Percentiles rank a stretch among this genome's conserved stretches.
Evolutionary conservation across 352 stramenopile genomes (phyloP).

Genomic region (Pythium dissotocum): DNA sequence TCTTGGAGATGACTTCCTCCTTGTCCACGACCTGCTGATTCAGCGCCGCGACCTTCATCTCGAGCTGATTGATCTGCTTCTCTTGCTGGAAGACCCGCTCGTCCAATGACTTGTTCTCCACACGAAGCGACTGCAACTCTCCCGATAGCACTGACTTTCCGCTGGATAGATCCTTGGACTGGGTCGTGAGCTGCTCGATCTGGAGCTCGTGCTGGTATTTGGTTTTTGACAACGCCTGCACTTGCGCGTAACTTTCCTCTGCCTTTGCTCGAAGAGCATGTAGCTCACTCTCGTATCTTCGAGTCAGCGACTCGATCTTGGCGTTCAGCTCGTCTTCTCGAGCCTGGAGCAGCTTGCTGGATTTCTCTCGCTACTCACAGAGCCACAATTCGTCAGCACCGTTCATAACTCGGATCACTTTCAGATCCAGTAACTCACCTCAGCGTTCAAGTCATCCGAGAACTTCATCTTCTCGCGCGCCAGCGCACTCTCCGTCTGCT

Average conservation of each 20-base stretch:
- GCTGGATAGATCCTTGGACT: constrained; percentile 59
- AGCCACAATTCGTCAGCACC: neutral
- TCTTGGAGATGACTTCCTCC: constrained; percentile 74
- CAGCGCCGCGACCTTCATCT: constrained; percentile 66
- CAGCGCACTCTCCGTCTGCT: constrained; percentile 60
- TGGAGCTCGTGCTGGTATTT: constrained; percentile 83
- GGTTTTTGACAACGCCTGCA: constrained; percentile 62
- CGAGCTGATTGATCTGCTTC: constrained; percentile 78
- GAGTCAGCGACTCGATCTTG: constrained; percentile 64
- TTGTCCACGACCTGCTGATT: constrained; percentile 82
- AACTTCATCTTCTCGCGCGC: constrained; percentile 69
- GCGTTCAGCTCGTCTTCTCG: constrained; percentile 62
- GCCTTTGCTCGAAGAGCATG: constrained; percentile 42
- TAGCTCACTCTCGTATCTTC: constrained; percentile 68
- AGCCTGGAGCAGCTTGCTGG: constrained; percentile 47
- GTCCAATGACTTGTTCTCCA: constrained; percentile 82
- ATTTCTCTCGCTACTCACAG: constrained; percentile 39
- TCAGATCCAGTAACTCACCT: constrained; percentile 28
- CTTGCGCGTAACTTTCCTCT: constrained; percentile 48
- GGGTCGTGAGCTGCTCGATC: constrained; percentile 66
- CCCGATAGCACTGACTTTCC: constrained; percentile 39
- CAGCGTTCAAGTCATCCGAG: constrained; percentile 58
- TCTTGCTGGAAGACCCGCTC: constrained; percentile 80
- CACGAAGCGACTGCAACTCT: constrained; percentile 58
- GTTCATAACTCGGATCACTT: neutral